Conservation (phyloP, 768 basidiomycete species). For the Kwoniella dejecticola region DNA sequence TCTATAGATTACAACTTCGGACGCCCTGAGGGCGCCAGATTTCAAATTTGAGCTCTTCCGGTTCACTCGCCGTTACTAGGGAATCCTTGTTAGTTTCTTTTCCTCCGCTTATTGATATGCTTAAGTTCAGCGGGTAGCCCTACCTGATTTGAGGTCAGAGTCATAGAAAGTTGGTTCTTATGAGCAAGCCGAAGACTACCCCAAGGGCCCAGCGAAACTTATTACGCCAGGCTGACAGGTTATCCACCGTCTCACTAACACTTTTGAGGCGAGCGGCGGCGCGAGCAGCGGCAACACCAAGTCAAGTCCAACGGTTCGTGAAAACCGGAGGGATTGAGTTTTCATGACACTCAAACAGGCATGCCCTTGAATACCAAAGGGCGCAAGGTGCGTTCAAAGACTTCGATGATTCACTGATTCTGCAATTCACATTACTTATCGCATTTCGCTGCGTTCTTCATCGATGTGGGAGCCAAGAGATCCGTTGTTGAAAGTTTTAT, state of each 20-base stretch:
- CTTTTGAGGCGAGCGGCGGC: constrained; percentile 58
- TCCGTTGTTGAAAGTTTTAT: constrained; percentile 66
- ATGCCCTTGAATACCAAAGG: constrained; percentile 71
- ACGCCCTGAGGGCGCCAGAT: constrained; percentile 67
- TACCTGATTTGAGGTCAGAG: constrained; percentile 75
- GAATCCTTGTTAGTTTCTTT: constrained; percentile 90
- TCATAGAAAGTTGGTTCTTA: constrained; percentile 45
- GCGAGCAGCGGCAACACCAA: constrained; percentile 34
- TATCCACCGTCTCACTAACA: constrained; percentile 57
- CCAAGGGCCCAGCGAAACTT: constrained; percentile 55
- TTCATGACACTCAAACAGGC: constrained; percentile 68
- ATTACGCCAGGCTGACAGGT: constrained; percentile 59
- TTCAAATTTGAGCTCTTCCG: constrained; percentile 81
- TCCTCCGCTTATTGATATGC: constrained; percentile 88
- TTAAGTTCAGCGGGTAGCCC: constrained; percentile 84
- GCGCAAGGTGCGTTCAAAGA: constrained; percentile 81
- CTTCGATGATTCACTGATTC: constrained; percentile 81
- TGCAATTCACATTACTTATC: constrained; percentile 82
- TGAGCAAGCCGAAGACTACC: constrained; percentile 21
- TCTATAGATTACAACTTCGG: constrained; percentile 81
- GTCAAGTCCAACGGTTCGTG: constrained; percentile 28
- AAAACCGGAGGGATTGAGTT: constrained; percentile 42
- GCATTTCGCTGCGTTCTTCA: constrained; percentile 79
- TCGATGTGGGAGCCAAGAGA: constrained; percentile 78
- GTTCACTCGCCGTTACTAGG: constrained; percentile 85